Percentiles rank a stretch among this genome's conserved stretches.
Evolutionary conservation across 2,329 filamentous ascomycete genomes (phyloP).

Genomic region (Colletotrichum gloeosporioides): DNA sequence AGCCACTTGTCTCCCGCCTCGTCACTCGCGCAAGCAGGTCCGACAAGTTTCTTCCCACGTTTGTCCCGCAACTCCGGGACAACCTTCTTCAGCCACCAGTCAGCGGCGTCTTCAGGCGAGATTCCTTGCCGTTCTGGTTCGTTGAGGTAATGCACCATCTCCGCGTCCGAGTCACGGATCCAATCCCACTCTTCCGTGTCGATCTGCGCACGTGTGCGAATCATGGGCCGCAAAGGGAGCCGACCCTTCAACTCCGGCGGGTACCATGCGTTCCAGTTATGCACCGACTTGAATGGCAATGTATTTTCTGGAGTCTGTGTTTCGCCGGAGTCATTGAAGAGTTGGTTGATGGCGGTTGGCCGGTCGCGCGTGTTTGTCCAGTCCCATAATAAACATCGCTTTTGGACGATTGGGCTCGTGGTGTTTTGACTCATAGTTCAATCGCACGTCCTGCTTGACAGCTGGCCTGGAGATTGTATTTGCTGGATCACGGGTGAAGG

Average conservation of each 20-base stretch:
- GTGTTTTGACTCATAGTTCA: background rate
- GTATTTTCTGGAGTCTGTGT: constrained; percentile 8
- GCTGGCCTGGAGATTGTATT: background rate
- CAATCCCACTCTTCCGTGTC: constrained; percentile 41
- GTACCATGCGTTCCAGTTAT: constrained; percentile 48
- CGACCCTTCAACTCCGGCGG: constrained; percentile 39
- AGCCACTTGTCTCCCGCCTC: constrained; percentile 44
- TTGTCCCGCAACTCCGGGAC: constrained; percentile 26
- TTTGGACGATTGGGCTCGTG: constrained; percentile 18
- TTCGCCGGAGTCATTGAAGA: constrained; percentile 24
- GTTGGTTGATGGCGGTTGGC: constrained; percentile 37
- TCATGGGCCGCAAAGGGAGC: constrained; percentile 45
- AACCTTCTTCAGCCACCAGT: constrained; percentile 42
- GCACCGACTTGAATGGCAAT: constrained; percentile 38
- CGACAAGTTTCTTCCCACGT: constrained; percentile 35
- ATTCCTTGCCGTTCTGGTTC: constrained; percentile 47
- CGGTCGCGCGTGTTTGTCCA: constrained; percentile 43
- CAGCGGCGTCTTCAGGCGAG: constrained; percentile 37
- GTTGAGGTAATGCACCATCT: constrained; percentile 50
- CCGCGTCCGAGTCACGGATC: constrained; percentile 27
- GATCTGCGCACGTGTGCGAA: constrained; percentile 41
- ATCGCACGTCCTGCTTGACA: background rate
- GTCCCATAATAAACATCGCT: constrained; percentile 48
- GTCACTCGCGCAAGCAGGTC: constrained; percentile 43
- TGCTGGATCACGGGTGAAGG: background rate